Evolutionary conservation across 768 basidiomycete genomes (phyloP).

Genomic region (Rhizopogon vinicolor): DNA sequence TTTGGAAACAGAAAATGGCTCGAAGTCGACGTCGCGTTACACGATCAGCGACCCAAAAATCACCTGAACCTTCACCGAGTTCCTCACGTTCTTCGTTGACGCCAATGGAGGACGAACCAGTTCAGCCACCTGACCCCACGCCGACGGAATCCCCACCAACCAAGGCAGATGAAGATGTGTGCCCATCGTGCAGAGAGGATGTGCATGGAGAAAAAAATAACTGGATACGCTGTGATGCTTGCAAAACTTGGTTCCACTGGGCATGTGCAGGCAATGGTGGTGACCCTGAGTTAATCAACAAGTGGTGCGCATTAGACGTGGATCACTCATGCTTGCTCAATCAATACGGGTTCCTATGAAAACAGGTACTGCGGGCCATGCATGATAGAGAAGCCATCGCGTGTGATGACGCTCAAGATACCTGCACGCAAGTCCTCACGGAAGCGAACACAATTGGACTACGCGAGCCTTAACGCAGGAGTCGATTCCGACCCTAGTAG

Average conservation of each 20-base stretch:
- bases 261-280: conserved; percentile 65
- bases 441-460: conserved; percentile 71
- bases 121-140: not conserved
- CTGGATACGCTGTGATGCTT: conserved; percentile 82
- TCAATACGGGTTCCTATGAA: conserved; percentile 9
- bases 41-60: conserved; percentile 32
- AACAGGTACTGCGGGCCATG: conserved; percentile 71
- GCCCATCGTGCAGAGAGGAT: conserved; percentile 49
- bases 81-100: conserved; percentile 26
- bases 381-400: conserved; percentile 50
- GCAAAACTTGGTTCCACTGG: conserved; percentile 85
- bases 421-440: conserved; percentile 80
- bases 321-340: conserved; percentile 10
- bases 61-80: conserved; percentile 28
- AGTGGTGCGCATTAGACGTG: conserved; percentile 42
- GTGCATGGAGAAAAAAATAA: conserved; percentile 53
- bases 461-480: conserved; percentile 69
- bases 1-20: conserved; percentile 31
- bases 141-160: conserved; percentile 7
- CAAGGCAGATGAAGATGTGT: conserved; percentile 28
- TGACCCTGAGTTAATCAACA: conserved; percentile 66
- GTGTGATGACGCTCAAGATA: conserved; percentile 67
- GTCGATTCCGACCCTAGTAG: conserved; percentile 54
- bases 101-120: conserved; percentile 11
- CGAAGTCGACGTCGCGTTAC: conserved; percentile 40